Base-by-base conservation (phyloP, 805 yeast genomes). In the Ogataea ramenticola region DNA sequence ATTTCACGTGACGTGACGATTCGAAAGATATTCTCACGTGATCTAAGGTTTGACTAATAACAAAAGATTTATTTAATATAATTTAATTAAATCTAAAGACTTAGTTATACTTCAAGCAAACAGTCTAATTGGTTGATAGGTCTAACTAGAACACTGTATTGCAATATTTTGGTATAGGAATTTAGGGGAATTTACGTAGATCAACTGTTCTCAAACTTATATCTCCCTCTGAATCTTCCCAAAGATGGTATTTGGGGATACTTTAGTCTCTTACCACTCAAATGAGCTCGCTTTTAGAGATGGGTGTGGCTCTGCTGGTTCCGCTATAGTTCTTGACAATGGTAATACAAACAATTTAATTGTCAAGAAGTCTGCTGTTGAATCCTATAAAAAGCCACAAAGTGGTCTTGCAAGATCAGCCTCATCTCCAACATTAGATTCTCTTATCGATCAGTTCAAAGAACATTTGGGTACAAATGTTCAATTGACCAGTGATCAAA, bases 401-500 rank as follows among this genome's bases (percentile, higher is more conserved):
- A 17, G 16, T 14, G 37, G 14, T 4, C 20, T 20, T 8, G 12
- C 4, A n/a, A 33, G 17, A n/a, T 17, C 21, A 17, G 21, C 15
- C 17, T 17, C 36, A 16, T n/a, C 29, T 24, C 14, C 22, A 7
- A n/a, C 26, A n/a, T 36, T 21, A 8, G 39, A 36, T 36, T 5
- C 22, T 10, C 17, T 36, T 19, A 24, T 26, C 9, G 21, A 16
- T 12, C 21, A 19, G 3, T 39, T 39, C 22, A 21, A 15, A 15
- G 30, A 39, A 17, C 41, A 39, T 39, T 22, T 39, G 21, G 36
- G 26, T 9, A 31, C 36, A 6, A 3, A 9, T 15, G 24, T n/a
- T 16, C 19, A 39, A 32, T 29, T 56, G 22, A 27, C 38, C 8
- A 40, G 71, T 3, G 67, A 64, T 7, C 84, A 79, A 41, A 74